Evolutionary conservation across 2,329 filamentous ascomycete genomes (phyloP).

Genomic region (Botrytis aclada): DNA sequence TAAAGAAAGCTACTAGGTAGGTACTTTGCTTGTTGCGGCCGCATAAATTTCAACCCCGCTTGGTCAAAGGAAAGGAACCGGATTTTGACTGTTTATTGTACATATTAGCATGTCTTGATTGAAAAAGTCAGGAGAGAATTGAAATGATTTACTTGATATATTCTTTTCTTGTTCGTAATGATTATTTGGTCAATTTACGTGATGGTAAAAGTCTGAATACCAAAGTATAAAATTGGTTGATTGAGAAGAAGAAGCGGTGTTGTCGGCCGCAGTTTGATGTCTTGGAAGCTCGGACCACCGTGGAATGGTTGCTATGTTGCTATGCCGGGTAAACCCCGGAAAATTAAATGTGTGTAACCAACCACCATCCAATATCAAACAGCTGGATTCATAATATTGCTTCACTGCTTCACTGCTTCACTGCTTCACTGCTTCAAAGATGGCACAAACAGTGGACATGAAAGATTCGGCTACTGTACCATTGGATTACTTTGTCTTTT

Average conservation of each 20-base stretch:
- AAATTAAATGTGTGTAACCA: not conserved
- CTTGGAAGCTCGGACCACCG: not conserved
- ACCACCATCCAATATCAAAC: not conserved
- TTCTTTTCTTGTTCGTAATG: not conserved
- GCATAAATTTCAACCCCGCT: conserved; percentile 6
- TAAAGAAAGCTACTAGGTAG: not conserved
- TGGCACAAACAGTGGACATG: not conserved
- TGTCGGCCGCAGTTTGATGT: conserved; percentile 12
- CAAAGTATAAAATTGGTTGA: not conserved
- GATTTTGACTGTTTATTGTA: not conserved
- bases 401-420: not conserved
- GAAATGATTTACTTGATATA: not conserved
- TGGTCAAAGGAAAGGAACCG: not conserved
- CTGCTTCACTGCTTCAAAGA: not conserved
- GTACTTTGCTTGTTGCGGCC: conserved; percentile 10
- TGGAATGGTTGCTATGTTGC: too few relatives aligned
- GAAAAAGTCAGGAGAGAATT: not conserved
- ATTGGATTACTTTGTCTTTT: not conserved
- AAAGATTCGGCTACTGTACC: not conserved
- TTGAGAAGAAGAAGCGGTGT: conserved; percentile 12
- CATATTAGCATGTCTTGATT: conserved; percentile 1
- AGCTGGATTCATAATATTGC: not conserved
- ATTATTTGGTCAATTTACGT: not conserved
- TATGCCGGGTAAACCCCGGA: not conserved
- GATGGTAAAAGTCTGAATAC: not conserved